These are phyloP conservation scores for Entomophthora muscae DNA, from an alignment of 371 early-diverging fungal genomes.

Conservation along the genomic window DNA sequence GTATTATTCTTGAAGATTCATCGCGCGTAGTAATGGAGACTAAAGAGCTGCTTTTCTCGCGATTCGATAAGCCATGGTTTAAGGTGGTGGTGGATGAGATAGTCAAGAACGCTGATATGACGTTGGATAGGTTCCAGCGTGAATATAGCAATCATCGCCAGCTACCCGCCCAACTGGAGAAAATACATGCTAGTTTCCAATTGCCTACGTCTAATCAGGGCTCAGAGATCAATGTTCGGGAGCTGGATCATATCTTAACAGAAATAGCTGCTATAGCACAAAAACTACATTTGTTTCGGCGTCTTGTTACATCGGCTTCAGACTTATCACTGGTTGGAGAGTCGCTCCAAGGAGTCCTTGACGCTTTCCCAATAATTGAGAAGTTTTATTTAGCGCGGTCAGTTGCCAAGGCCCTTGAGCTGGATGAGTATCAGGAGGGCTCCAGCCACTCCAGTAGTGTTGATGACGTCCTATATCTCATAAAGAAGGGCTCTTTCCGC, in stretches of 20 bases:
- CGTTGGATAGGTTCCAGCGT: background rate
- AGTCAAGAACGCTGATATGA: background rate
- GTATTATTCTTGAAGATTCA: background rate
- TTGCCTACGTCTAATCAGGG: background rate
- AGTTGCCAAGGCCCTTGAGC: conserved; percentile 21
- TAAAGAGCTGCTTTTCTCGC: background rate
- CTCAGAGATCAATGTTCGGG: background rate
- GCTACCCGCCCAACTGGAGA: background rate
- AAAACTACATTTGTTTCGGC: background rate
- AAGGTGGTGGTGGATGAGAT: background rate
- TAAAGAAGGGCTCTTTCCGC: conserved; percentile 42
- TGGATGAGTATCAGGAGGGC: conserved; percentile 32
- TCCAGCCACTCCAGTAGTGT: conserved; percentile 58
- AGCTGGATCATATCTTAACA: background rate
- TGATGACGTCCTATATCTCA: conserved; percentile 81
- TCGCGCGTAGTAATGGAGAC: background rate
- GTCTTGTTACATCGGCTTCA: background rate
- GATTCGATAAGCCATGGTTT: background rate
- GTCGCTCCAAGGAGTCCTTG: conserved; percentile 4
- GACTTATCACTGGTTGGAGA: background rate
- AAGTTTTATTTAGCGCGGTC: conserved; percentile 3
- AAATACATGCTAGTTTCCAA: background rate
- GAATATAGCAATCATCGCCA: background rate
- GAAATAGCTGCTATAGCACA: background rate
- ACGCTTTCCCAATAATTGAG: conserved; percentile 8